Percentiles rank a stretch among this genome's conserved stretches.
Conservation (phyloP, 805 yeast genomes). For the Nakazawaea wyomingensis region DNA sequence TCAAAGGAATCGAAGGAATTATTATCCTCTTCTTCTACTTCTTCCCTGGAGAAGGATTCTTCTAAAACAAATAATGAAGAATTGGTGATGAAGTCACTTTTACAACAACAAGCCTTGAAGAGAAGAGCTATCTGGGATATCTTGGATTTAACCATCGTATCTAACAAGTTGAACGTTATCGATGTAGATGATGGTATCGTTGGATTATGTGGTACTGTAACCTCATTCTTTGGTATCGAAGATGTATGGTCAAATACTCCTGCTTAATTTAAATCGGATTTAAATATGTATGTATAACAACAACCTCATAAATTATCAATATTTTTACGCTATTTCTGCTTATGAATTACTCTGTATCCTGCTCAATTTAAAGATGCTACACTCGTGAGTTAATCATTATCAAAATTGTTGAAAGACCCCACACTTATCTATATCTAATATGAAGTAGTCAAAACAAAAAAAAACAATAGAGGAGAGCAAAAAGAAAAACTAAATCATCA, state of each 20-base stretch:
- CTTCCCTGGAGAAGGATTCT: background rate
- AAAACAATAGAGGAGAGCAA: no score
- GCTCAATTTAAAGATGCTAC: no score
- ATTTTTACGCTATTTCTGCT: no score
- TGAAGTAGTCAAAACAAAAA: conserved; percentile 1
- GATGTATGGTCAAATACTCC: conserved; percentile 58
- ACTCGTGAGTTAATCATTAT: no score
- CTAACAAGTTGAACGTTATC: conserved; percentile 57
- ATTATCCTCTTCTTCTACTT: no score
- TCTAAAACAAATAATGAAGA: conserved; percentile 23
- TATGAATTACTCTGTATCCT: no score
- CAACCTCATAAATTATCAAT: no score
- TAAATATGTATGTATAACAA: no score
- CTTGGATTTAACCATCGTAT: conserved; percentile 70
- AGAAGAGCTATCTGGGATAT: conserved; percentile 72
- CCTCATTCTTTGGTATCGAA: conserved; percentile 72
- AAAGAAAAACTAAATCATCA: no score
- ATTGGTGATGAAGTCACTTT: conserved; percentile 22
- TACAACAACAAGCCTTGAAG: conserved; percentile 40
- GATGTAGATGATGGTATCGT: conserved; percentile 70
- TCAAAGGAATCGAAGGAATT: conserved; percentile 29
- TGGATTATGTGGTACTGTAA: conserved; percentile 79
- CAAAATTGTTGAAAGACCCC: no score
- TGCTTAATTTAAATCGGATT: conserved; percentile 12
- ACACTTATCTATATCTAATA: no score